phyloP scores from a whole-genome alignment of 192 early-diverging fungal genomes.

The Diversispora epigaea region DNA sequence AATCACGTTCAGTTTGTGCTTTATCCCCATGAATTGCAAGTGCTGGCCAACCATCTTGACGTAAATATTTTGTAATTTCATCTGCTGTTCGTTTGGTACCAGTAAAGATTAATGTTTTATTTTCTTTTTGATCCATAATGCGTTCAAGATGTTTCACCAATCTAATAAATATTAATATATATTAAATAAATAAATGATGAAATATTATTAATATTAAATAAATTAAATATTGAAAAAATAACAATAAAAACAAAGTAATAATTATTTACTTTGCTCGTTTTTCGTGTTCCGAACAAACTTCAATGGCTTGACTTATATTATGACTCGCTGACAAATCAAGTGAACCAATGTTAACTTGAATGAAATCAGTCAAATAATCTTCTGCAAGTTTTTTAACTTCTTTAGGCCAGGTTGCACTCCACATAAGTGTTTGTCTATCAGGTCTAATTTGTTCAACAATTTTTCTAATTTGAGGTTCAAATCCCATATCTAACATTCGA shows the following conservation, averaged over 20 bases:
- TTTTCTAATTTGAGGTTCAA: constrained; percentile 97
- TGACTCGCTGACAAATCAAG: constrained; percentile 89
- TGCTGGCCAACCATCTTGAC: constrained; percentile 88
- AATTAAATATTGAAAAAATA: too few relatives aligned
- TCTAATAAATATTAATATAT: constrained; percentile 36
- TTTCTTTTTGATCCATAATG: constrained; percentile 80
- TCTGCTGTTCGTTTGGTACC: constrained; percentile 94
- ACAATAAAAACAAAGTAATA: background rate
- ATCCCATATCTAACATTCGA: constrained; percentile 99
- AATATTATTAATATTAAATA: too few relatives aligned
- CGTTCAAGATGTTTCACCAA: constrained; percentile 79
- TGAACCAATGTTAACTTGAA: constrained; percentile 96
- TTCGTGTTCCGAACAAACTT: constrained; percentile 83
- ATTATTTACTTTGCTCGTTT: constrained; percentile 71
- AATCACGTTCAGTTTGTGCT: constrained; percentile 93
- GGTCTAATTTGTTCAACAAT: constrained; percentile 97
- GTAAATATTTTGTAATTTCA: constrained; percentile 80
- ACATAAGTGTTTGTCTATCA: constrained; percentile 98
- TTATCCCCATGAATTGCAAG: constrained; percentile 98
- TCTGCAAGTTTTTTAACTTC: constrained; percentile 89
- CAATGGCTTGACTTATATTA: constrained; percentile 88
- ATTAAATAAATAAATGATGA: too few relatives aligned
- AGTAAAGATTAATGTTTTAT: constrained; percentile 93
- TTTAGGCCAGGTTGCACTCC: constrained; percentile 99
- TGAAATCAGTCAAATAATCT: constrained; percentile 89